Conservation (phyloP, 177 flowering plant species). For the Vitis hybrid region DNA sequence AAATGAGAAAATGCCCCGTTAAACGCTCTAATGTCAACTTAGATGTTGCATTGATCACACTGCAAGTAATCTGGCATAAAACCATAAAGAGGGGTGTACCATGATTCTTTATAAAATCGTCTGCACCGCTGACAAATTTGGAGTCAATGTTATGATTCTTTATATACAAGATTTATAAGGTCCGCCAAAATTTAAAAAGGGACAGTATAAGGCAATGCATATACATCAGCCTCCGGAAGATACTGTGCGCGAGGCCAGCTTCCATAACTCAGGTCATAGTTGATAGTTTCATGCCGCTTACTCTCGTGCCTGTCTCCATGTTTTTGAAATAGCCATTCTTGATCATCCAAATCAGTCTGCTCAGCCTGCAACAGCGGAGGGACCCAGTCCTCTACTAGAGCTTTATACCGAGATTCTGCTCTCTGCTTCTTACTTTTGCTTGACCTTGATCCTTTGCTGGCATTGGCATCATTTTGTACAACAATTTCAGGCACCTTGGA, state of each 20-base stretch:
- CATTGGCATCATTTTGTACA: background rate
- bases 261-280: slow-evolving; percentile 2
- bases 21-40: too few relatives aligned
- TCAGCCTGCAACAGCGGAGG: slow-evolving; percentile 16
- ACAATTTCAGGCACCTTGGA: background rate
- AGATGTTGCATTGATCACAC: too few relatives aligned
- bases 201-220: slow-evolving; percentile 42
- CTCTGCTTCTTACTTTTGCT: slow-evolving; percentile 1
- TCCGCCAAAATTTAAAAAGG: slow-evolving; percentile 29
- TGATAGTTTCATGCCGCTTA: slow-evolving; percentile 4
- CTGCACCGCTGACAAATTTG: too few relatives aligned
- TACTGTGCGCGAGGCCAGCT: slow-evolving; percentile 32
- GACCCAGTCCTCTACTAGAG: slow-evolving; percentile 31
- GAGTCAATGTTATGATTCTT: too few relatives aligned
- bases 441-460: background rate
- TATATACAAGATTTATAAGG: too few relatives aligned
- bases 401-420: slow-evolving; percentile 12
- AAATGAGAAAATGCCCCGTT: too few relatives aligned
- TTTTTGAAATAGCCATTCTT: slow-evolving; percentile 45
- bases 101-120: too few relatives aligned
- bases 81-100: background rate
- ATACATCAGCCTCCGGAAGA: slow-evolving; percentile 31
- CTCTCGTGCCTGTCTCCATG: background rate
- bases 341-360: slow-evolving; percentile 19
- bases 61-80: too few relatives aligned